These are phyloP conservation scores for Chlorella sp. DNA, from an alignment of 139 green algal genomes.

Conservation along the genomic window DNA sequence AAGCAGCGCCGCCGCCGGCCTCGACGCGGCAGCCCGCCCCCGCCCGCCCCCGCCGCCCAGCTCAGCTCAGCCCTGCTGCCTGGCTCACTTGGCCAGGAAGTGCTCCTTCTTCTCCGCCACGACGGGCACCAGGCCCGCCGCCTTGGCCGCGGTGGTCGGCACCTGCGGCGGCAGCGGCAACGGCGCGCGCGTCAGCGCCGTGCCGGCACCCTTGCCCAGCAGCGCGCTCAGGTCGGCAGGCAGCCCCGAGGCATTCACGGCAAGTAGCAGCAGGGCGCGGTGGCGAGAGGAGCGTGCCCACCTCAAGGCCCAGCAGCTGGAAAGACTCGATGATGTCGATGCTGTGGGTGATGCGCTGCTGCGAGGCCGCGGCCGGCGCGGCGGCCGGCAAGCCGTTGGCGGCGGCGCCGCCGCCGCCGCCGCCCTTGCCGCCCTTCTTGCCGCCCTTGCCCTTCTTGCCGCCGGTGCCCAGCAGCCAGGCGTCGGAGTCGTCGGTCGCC, in stretches of 20 bases:
- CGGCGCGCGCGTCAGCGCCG: too few species aligned
- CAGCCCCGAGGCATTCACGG: too few species aligned
- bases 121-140: conserved; percentile 5
- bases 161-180: conserved; percentile 9
- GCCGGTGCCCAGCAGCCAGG: conserved; percentile 36
- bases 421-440: conserved; percentile 29
- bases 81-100: conserved; percentile 31
- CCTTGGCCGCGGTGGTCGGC: not conserved
- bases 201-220: too few species aligned
- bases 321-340: conserved; percentile 49
- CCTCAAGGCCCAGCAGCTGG: conserved; percentile 23
- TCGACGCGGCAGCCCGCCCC: not conserved
- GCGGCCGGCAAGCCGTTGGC: not conserved
- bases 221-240: too few species aligned
- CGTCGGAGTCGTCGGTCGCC: conserved; percentile 28
- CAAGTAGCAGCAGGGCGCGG: not conserved
- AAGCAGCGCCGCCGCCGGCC: too few species aligned
- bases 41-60: not conserved
- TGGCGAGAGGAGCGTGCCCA: conserved; percentile 23
- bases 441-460: conserved; percentile 34
- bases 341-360: conserved; percentile 23
- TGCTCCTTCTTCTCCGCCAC: conserved; percentile 36
- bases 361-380: not conserved
- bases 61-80: too few species aligned
- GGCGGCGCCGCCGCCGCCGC: too few species aligned